Percentiles rank a stretch among this genome's conserved stretches.
phyloP scores from a whole-genome alignment of 1,139 yeast species.

The Lodderomyces jiufengensis region DNA sequence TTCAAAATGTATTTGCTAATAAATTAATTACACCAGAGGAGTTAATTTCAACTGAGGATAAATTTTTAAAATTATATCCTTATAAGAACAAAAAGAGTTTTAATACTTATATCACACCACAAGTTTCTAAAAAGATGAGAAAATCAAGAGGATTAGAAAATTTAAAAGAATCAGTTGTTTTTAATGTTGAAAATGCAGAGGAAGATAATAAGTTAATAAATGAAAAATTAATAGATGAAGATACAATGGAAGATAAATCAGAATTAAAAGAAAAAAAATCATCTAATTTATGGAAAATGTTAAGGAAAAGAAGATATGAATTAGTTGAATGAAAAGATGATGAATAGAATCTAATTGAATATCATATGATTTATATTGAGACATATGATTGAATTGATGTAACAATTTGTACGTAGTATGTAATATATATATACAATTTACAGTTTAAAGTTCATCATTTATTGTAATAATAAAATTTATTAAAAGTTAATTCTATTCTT shows the following conservation, averaged over 20 bases:
- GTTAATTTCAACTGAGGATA: conserved; percentile 17
- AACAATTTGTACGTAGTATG: too few species aligned
- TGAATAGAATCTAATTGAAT: too few species aligned
- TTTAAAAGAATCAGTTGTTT: conserved; percentile 7
- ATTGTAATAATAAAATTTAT: too few species aligned
- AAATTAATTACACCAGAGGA: conserved; percentile 22
- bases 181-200: conserved; percentile 9
- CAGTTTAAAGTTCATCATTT: too few species aligned
- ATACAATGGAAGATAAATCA: not conserved
- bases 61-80: conserved; percentile 20
- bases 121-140: conserved; percentile 41
- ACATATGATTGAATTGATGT: too few species aligned
- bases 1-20: conserved; percentile 28
- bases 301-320: not conserved
- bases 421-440: too few species aligned
- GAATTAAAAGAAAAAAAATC: conserved; percentile 1
- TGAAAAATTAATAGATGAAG: conserved; percentile 1
- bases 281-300: not conserved
- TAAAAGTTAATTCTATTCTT: too few species aligned
- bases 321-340: not conserved
- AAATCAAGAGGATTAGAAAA: conserved; percentile 10
- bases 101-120: conserved; percentile 44
- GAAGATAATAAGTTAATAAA: not conserved
- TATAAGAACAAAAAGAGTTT: conserved; percentile 36
- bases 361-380: too few species aligned